Base-by-base conservation (phyloP, 1,284 basidiomycete species). In the Anthracocystis walkeri region DNA sequence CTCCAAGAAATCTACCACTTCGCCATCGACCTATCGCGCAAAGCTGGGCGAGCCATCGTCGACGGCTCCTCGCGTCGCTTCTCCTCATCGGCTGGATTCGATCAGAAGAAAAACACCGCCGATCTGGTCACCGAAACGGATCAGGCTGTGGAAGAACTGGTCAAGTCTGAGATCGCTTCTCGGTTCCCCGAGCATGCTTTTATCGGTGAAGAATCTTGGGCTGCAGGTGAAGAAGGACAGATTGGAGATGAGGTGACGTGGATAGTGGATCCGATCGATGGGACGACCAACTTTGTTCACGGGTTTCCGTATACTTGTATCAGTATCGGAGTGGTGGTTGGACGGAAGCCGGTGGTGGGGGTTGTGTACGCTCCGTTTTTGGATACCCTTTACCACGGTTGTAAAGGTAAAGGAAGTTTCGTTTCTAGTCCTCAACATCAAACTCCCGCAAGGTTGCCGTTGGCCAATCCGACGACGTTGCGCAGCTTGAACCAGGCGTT, bases 111-210 rank as follows among this genome's bases (percentile, higher is more conserved):
- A 51, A 85, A 85, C 58, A 82, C 83, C 21, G 66, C 73, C 18
- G 71, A 88, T 54, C 88, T 97, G 41, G 96, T 98, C n/a, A 98
- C 96, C 0, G 93, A 97, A 87, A 97, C 94, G 81, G 95, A 99
- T 86, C 92, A 97, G 68, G 90, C 89, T 41, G 94, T 97, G 14
- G 95, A 98, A 85, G 91, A 92, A 75, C 88, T 95, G 60, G 92
- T 97, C 50, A 90, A 90, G 84, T 84, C 88, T 58, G 89, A 90
- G 84, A 90, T 97, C 68, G 86, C 87, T 35, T 85, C 87, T 29
- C 87, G 87, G 52, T 97, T 93, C 85, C 94, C 94, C 0, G 82
- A 86, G 12, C 96, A 94, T 86, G 87, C 91, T 72, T 96, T 94
- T 85, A 94, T 98, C 63, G 95, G 95, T 58, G 96, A 99, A 75